These are phyloP conservation scores for Lasiosphaeriaceae sp. DNA, from an alignment of 495 filamentous ascomycete species.

Conservation along the genomic window DNA sequence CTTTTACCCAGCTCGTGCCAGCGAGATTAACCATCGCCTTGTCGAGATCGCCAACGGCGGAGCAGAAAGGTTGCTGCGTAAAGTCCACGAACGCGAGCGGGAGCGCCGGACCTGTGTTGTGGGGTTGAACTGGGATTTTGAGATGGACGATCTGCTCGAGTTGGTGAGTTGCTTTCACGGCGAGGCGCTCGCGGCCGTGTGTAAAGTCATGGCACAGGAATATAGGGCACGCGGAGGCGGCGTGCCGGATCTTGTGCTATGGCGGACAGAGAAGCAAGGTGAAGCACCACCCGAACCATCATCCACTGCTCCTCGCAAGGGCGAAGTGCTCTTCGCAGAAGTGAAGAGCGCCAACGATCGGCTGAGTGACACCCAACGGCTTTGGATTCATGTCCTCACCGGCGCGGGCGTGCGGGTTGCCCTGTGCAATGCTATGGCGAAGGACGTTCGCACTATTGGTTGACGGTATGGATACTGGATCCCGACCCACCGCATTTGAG, in stretches of 20 bases:
- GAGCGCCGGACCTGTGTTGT: constrained; percentile 76
- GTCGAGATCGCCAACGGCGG: constrained; percentile 78
- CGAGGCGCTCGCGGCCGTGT: constrained; percentile 74
- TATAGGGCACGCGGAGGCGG: constrained; percentile 83
- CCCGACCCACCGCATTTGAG: too few relatives aligned
- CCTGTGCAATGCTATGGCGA: constrained; percentile 82
- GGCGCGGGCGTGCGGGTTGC: constrained; percentile 82
- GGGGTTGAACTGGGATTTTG: constrained; percentile 87
- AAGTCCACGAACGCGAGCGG: constrained; percentile 60
- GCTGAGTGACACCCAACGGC: constrained; percentile 89
- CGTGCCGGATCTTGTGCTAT: constrained; percentile 90
- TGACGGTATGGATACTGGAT: too few relatives aligned
- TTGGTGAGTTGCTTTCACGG: constrained; percentile 76
- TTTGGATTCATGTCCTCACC: constrained; percentile 93
- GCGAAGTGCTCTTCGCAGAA: constrained; percentile 78
- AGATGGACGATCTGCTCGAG: constrained; percentile 73
- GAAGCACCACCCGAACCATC: constrained; percentile 16
- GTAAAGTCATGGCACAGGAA: constrained; percentile 93
- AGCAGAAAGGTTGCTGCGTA: constrained; percentile 61
- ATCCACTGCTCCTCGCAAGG: constrained; percentile 13
- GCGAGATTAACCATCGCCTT: constrained; percentile 85
- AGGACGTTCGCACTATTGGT: constrained; percentile 49
- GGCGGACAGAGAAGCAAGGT: constrained; percentile 47
- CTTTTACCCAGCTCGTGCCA: constrained; percentile 79
- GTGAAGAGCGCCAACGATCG: constrained; percentile 96